Evolutionary conservation across 2,329 filamentous ascomycete species (phyloP).

Genomic region (Neofusicoccum cordaticola): DNA sequence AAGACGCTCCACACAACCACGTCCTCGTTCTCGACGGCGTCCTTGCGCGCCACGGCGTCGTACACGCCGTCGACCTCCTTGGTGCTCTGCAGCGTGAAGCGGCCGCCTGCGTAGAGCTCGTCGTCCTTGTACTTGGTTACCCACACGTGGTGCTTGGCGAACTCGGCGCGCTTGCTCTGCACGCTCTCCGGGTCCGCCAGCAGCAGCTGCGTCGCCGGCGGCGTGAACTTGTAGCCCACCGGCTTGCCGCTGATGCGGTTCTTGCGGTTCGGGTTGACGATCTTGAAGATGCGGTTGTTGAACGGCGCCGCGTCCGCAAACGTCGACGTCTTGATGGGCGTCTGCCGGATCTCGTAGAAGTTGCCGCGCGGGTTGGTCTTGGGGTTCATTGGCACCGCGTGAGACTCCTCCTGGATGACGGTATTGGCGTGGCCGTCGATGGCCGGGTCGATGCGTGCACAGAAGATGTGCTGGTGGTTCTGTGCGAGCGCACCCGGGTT

Average conservation of each 20-base stretch:
- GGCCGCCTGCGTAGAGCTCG: conserved; percentile 50
- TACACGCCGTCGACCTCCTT: conserved; percentile 44
- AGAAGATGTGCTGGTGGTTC: conserved; percentile 71
- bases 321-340: conserved; percentile 44
- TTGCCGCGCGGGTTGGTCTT: conserved; percentile 61
- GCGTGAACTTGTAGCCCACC: conserved; percentile 49
- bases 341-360: conserved; percentile 56
- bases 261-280: conserved; percentile 47
- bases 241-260: conserved; percentile 47
- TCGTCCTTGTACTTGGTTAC: conserved; percentile 53
- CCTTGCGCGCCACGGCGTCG: conserved; percentile 43
- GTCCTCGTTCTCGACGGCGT: conserved; percentile 45
- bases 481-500: conserved; percentile 63
- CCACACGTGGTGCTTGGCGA: conserved; percentile 53
- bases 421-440: conserved; percentile 58
- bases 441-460: conserved; percentile 62
- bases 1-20: conserved; percentile 52
- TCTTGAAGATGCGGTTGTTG: conserved; percentile 55
- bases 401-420: conserved; percentile 54
- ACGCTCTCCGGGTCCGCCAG: conserved; percentile 46
- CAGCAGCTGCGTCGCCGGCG: conserved; percentile 49
- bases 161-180: conserved; percentile 46
- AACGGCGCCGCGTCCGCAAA: conserved; percentile 54
- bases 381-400: conserved; percentile 48
- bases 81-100: conserved; percentile 47